Percentiles rank a stretch among this genome's conserved stretches.
These are phyloP conservation scores for Chaetomium olivaceum DNA, from an alignment of 2,329 filamentous ascomycete species.

Conservation along the genomic window DNA sequence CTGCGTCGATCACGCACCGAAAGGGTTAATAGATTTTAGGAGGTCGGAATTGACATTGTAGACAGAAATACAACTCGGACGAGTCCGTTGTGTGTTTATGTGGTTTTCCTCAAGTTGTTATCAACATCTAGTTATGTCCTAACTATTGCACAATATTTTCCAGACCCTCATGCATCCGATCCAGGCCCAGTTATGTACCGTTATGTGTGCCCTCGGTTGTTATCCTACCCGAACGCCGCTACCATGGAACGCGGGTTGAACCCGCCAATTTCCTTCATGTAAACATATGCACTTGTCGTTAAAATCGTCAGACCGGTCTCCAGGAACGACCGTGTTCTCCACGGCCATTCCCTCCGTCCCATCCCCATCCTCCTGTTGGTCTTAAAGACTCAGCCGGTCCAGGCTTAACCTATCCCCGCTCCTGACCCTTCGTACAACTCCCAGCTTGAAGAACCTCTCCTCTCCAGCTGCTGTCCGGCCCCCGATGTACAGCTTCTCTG, in stretches of 20 bases:
- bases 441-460: slow-evolving; percentile 78
- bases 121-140: neutral
- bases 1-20: neutral
- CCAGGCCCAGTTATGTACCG: slow-evolving; percentile 4
- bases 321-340: neutral
- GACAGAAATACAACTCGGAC: neutral
- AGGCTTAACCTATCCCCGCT: slow-evolving; percentile 75
- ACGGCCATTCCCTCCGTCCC: neutral
- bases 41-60: neutral
- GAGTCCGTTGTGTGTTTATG: neutral
- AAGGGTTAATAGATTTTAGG: neutral
- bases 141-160: slow-evolving; percentile 1
- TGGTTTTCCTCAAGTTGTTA: neutral
- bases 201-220: slow-evolving; percentile 5
- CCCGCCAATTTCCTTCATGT: neutral
- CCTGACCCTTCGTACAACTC: slow-evolving; percentile 69
- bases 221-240: slow-evolving; percentile 6
- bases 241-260: neutral
- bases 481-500: slow-evolving; percentile 81
- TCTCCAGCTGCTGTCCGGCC: slow-evolving; percentile 75
- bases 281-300: neutral
- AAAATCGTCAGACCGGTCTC: neutral
- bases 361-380: neutral
- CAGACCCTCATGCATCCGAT: neutral
- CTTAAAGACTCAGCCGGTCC: slow-evolving; percentile 72